phyloP scores from a whole-genome alignment of 371 early-diverging fungal genomes.

The Phascolomyces articulosus region DNA sequence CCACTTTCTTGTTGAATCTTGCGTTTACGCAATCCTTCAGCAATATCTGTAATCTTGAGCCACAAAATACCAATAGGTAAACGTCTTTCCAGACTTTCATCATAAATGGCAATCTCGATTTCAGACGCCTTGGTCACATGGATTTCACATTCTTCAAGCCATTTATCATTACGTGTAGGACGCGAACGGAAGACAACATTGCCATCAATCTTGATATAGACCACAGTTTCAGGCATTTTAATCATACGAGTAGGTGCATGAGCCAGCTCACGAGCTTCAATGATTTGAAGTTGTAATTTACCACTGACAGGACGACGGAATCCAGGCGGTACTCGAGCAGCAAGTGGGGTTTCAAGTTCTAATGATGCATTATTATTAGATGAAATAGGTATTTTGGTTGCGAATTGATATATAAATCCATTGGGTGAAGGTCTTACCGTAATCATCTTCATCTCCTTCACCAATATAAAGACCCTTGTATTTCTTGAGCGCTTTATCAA shows the following conservation, averaged over 20 bases:
- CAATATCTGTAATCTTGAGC: slow-evolving; percentile 83
- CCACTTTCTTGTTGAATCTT: slow-evolving; percentile 65
- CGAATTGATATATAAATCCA: too few relatives aligned
- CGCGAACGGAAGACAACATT: slow-evolving; percentile 76
- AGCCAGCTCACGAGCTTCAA: slow-evolving; percentile 68
- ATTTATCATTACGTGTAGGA: slow-evolving; percentile 69
- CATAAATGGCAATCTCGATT: slow-evolving; percentile 86
- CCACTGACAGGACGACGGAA: slow-evolving; percentile 79
- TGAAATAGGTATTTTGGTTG: too few relatives aligned
- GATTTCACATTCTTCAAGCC: slow-evolving; percentile 87
- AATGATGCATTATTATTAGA: too few relatives aligned
- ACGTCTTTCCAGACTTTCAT: slow-evolving; percentile 68
- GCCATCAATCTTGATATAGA: slow-evolving; percentile 87
- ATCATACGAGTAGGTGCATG: slow-evolving; percentile 70
- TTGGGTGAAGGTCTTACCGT: slow-evolving; percentile 27
- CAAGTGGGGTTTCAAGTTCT: slow-evolving; percentile 51
- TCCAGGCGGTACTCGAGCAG: slow-evolving; percentile 64
- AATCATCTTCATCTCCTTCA: slow-evolving; percentile 67
- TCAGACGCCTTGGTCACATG: slow-evolving; percentile 89
- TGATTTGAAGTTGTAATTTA: slow-evolving; percentile 68
- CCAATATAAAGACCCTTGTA: slow-evolving; percentile 82
- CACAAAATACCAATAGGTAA: slow-evolving; percentile 81
- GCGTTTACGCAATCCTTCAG: slow-evolving; percentile 75
- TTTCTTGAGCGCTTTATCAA: slow-evolving; percentile 81
- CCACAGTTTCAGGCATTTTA: slow-evolving; percentile 57